Percentiles rank a stretch among this genome's conserved stretches.
phyloP scores from a whole-genome alignment of 208 protist species.

The Acanthamoeba healyi region DNA sequence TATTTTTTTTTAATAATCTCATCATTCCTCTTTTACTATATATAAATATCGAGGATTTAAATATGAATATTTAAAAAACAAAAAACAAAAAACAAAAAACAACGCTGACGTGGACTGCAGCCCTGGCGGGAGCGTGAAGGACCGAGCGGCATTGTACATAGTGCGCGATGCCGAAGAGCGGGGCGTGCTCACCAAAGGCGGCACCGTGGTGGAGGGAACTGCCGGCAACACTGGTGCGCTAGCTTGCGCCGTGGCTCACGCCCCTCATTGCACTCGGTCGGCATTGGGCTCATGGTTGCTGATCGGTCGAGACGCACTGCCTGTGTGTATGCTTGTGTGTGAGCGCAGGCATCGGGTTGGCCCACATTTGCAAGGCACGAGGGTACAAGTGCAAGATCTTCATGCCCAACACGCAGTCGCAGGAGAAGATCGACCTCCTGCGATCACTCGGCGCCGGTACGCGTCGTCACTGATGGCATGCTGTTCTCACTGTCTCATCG shows the following conservation, averaged over 20 bases:
- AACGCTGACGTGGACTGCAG: neutral
- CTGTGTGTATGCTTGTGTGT: neutral
- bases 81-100: neutral
- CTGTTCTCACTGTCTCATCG: neutral
- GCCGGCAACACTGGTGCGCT: conserved; percentile 76
- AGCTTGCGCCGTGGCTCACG: too few relatives aligned
- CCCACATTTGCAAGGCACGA: conserved; percentile 83
- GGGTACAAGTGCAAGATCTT: conserved; percentile 88
- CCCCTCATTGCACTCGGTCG: neutral
- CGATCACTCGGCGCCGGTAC: conserved; percentile 65
- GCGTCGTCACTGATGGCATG: too few relatives aligned
- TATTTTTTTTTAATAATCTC: neutral
- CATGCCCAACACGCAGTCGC: conserved; percentile 82
- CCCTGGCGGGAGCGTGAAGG: conserved; percentile 86
- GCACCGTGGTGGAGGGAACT: conserved; percentile 86
- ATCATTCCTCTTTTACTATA: neutral
- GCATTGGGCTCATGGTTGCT: neutral
- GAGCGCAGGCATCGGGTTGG: conserved; percentile 76
- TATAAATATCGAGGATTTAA: neutral
- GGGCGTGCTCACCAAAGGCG: conserved; percentile 79
- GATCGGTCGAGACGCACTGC: too few relatives aligned
- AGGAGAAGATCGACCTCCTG: conserved; percentile 86
- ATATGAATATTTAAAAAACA: conserved; percentile 1
- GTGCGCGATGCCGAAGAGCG: conserved; percentile 86
- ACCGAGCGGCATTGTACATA: conserved; percentile 84